Percentiles rank a stretch among this genome's conserved stretches.
Conservation (phyloP, 2,329 filamentous ascomycete genomes). For the Xylariaceae sp. region DNA sequence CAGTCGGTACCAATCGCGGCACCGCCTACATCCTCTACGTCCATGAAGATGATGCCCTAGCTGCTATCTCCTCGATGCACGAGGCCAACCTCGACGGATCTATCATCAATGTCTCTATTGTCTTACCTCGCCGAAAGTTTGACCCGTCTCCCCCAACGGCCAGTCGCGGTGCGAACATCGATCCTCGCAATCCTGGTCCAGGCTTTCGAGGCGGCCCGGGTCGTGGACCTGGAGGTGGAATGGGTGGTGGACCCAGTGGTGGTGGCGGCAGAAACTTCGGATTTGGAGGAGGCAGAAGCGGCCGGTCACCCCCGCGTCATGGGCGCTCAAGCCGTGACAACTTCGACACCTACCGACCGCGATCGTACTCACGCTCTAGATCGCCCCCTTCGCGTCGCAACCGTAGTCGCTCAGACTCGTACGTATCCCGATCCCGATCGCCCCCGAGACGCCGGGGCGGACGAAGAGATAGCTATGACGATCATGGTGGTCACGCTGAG, state of each 20-base stretch:
- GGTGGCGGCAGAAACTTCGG: constrained; percentile 30
- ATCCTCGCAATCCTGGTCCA: constrained; percentile 46
- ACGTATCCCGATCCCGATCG: constrained; percentile 34
- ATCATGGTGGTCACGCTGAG: constrained; percentile 33
- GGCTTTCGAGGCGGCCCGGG: constrained; percentile 30
- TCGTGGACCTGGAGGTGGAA: constrained; percentile 28
- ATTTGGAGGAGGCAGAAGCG: constrained; percentile 30
- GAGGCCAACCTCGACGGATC: constrained; percentile 89
- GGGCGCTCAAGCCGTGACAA: constrained; percentile 34
- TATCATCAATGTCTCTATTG: constrained; percentile 79
- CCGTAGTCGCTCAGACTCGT: constrained; percentile 30
- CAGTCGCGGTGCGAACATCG: constrained; percentile 55
- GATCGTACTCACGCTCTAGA: constrained; percentile 46
- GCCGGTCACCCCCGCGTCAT: constrained; percentile 25
- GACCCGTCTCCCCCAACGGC: constrained; percentile 71
- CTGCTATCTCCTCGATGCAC: constrained; percentile 93
- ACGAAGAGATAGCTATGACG: constrained; percentile 31
- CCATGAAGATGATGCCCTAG: constrained; percentile 71
- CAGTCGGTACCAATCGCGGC: constrained; percentile 84
- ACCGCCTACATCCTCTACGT: constrained; percentile 88
- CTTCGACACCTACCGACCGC: constrained; percentile 57
- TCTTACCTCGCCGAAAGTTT: constrained; percentile 76
- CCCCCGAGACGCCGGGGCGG: constrained; percentile 32
- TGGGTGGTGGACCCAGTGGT: constrained; percentile 32
- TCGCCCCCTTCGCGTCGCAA: constrained; percentile 32